Conservation (phyloP, 805 yeast genomes). For the Candida michaelii region DNA sequence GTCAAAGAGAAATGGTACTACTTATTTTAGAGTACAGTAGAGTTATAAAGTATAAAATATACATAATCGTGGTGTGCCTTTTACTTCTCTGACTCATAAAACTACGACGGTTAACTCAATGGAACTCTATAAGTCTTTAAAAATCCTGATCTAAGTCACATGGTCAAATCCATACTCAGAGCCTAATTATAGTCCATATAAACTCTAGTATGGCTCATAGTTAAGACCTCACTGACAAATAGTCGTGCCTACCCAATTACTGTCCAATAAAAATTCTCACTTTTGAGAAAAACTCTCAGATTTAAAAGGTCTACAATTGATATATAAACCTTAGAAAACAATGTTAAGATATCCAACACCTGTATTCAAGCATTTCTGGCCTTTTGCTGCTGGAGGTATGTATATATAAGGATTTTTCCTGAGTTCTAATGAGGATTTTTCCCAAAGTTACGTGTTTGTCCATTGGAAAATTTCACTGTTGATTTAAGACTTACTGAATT, state of each 20-base stretch:
- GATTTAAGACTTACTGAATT: too few species aligned
- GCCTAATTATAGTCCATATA: too few species aligned
- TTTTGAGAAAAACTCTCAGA: slow-evolving; percentile 3
- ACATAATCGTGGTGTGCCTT: too few species aligned
- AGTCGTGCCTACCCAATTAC: slow-evolving; percentile 1
- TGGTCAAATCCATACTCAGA: too few species aligned
- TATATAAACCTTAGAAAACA: slow-evolving; percentile 6
- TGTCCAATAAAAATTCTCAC: slow-evolving; percentile 7
- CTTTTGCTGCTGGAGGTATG: slow-evolving; percentile 82
- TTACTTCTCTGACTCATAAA: too few species aligned
- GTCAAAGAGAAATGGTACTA: not conserved
- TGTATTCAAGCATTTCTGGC: slow-evolving; percentile 76
- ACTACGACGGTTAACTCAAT: too few species aligned
- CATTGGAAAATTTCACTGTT: not conserved
- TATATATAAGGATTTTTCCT: slow-evolving; percentile 17
- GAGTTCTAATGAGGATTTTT: not conserved
- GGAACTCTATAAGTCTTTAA: too few species aligned
- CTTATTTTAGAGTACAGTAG: not conserved
- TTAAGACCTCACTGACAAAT: too few species aligned
- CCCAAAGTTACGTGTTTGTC: not conserved
- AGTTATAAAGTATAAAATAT: too few species aligned
- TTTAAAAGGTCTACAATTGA: slow-evolving; percentile 4
- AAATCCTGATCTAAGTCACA: too few species aligned
- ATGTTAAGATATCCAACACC: slow-evolving; percentile 46
- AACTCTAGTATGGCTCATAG: too few species aligned